Evolutionary conservation across 1,284 basidiomycete species (phyloP).

Genomic region (Ceratobasidium sp.): DNA sequence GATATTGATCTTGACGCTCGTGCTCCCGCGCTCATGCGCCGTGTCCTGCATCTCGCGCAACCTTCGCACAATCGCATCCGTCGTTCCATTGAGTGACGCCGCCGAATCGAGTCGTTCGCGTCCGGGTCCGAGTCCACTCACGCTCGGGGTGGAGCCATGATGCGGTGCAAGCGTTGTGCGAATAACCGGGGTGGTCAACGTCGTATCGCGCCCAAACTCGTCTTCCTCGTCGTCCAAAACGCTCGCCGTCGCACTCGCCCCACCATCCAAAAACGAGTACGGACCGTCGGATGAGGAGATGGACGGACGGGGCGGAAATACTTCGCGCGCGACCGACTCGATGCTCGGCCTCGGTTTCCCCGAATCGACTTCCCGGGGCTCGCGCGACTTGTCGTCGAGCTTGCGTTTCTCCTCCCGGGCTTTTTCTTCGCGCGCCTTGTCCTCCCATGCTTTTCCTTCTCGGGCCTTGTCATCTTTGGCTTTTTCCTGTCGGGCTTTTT

Average conservation of each 20-base stretch:
- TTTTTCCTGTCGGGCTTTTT: too few relatives aligned
- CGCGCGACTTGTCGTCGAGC: slow-evolving; percentile 19
- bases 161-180: slow-evolving; percentile 27
- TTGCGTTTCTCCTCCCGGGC: slow-evolving; percentile 34
- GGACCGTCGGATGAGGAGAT: background rate
- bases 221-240: slow-evolving; percentile 18
- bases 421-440: slow-evolving; percentile 43
- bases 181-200: slow-evolving; percentile 11
- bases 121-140: background rate
- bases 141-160: background rate
- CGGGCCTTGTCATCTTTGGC: slow-evolving; percentile 45
- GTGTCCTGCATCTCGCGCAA: slow-evolving; percentile 68
- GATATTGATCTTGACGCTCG: slow-evolving; percentile 75
- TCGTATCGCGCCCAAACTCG: slow-evolving; percentile 22
- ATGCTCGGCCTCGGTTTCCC: background rate
- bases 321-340: background rate
- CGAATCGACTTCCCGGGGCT: background rate
- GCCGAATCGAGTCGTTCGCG: slow-evolving; percentile 39
- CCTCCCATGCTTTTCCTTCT: background rate
- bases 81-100: slow-evolving; percentile 39
- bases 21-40: slow-evolving; percentile 66
- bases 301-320: slow-evolving; percentile 15
- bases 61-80: slow-evolving; percentile 58
- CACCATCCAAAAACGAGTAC: background rate
- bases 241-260: slow-evolving; percentile 13